Evolutionary conservation across 805 yeast genomes (phyloP).

Genomic region (Metschnikowia dekortorum): DNA sequence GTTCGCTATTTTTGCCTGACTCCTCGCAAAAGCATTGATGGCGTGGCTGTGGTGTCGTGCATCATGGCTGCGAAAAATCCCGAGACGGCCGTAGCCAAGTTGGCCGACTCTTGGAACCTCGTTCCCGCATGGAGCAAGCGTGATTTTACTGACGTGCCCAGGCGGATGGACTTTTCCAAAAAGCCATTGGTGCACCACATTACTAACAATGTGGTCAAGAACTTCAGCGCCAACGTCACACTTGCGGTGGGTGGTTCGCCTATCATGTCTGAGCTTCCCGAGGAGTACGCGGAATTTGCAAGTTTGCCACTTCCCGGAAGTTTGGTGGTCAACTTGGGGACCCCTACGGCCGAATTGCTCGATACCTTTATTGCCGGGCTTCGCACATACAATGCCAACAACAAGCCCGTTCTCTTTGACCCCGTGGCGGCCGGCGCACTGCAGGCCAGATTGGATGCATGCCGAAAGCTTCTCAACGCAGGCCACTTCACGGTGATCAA

Average conservation of each 20-base stretch:
- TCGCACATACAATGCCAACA: slow-evolving; percentile 49
- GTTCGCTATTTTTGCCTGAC: slow-evolving; percentile 49
- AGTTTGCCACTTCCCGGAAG: slow-evolving; percentile 44
- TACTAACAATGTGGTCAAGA: slow-evolving; percentile 84
- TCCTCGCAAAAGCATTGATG: slow-evolving; percentile 54
- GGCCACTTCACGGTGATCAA: slow-evolving; percentile 68
- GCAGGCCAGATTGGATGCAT: slow-evolving; percentile 45
- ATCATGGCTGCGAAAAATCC: slow-evolving; percentile 66
- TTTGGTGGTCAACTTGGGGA: slow-evolving; percentile 72
- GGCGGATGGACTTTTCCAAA: not conserved
- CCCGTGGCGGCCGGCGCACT: slow-evolving; percentile 96
- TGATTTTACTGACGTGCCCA: not conserved
- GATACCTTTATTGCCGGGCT: slow-evolving; percentile 49
- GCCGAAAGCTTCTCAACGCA: slow-evolving; percentile 45
- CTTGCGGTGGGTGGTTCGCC: slow-evolving; percentile 85
- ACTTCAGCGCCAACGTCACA: slow-evolving; percentile 82
- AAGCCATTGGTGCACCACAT: slow-evolving; percentile 80
- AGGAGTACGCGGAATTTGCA: slow-evolving; percentile 68
- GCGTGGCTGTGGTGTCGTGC: slow-evolving; percentile 87
- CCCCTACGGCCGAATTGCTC: slow-evolving; percentile 47
- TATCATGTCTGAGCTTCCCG: slow-evolving; percentile 72
- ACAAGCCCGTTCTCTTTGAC: slow-evolving; percentile 70
- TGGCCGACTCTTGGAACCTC: slow-evolving; percentile 26
- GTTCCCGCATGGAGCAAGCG: slow-evolving; percentile 14
- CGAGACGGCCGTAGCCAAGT: slow-evolving; percentile 42